These are phyloP conservation scores for Aspergillus glaucus DNA, from an alignment of 2,329 filamentous ascomycete species.

Conservation along the genomic window DNA sequence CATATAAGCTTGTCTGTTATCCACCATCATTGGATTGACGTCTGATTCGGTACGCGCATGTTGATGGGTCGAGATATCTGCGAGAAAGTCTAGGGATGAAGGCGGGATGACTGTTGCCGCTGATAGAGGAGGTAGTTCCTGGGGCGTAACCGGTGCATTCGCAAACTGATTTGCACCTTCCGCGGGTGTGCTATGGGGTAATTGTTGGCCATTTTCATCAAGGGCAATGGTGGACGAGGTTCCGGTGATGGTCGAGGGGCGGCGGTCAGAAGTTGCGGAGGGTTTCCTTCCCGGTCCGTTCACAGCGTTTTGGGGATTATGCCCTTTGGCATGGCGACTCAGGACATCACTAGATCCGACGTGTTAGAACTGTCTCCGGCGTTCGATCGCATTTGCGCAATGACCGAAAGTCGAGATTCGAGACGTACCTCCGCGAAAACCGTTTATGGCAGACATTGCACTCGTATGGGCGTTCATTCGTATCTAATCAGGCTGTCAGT, in stretches of 20 bases:
- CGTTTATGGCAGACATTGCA: constrained; percentile 50
- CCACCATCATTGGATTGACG: constrained; percentile 20
- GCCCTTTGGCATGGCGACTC: constrained; percentile 48
- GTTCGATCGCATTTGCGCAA: not conserved
- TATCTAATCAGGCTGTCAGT: constrained; percentile 35
- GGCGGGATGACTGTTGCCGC: constrained; percentile 24
- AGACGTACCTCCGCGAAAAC: constrained; percentile 47
- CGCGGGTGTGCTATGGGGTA: constrained; percentile 10
- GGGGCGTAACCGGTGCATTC: constrained; percentile 13
- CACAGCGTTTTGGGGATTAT: constrained; percentile 25
- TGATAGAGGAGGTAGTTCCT: constrained; percentile 22
- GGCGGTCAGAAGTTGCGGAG: constrained; percentile 19
- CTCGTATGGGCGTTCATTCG: constrained; percentile 49
- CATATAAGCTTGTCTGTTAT: constrained; percentile 25
- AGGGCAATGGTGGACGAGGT: constrained; percentile 7
- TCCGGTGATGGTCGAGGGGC: constrained; percentile 13
- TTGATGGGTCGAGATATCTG: constrained; percentile 26
- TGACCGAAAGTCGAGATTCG: not conserved
- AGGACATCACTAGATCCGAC: constrained; percentile 39
- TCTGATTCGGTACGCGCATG: constrained; percentile 26
- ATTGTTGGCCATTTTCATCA: constrained; percentile 9
- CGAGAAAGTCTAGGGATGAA: constrained; percentile 37
- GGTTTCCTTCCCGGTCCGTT: constrained; percentile 21
- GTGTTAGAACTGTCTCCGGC: constrained; percentile 7
- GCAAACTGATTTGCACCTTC: constrained; percentile 13